Conservation (phyloP, 1,284 basidiomycete species). For the Xerocomus cyaneibrunnescens region DNA sequence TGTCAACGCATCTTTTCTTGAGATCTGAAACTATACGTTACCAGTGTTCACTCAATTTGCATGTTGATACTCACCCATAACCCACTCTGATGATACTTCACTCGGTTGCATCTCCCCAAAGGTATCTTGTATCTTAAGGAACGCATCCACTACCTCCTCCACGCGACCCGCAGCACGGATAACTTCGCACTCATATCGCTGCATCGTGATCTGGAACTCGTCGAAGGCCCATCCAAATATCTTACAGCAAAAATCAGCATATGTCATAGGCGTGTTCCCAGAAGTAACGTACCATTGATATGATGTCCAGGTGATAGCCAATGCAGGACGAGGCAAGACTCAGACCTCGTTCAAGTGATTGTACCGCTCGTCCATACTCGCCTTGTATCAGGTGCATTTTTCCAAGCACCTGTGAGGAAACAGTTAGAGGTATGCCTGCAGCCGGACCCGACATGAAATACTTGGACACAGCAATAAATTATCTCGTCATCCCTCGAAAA, state of each 20-base stretch:
- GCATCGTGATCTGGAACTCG: background rate
- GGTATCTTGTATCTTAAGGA: background rate
- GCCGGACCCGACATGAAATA: background rate
- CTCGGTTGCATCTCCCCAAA: background rate
- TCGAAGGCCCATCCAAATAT: slow-evolving; percentile 9
- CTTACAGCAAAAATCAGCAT: background rate
- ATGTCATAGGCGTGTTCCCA: background rate
- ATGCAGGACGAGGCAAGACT: background rate
- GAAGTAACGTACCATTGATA: background rate
- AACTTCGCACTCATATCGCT: background rate
- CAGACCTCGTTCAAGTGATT: background rate
- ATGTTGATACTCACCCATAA: background rate
- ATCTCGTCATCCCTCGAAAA: background rate
- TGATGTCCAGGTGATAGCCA: background rate
- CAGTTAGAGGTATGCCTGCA: background rate
- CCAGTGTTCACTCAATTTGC: background rate
- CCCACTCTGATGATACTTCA: background rate
- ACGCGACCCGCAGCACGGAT: background rate
- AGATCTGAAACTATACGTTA: background rate
- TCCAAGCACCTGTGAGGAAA: slow-evolving; percentile 2
- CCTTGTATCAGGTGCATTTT: slow-evolving; percentile 2
- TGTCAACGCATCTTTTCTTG: background rate
- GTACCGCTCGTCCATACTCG: background rate
- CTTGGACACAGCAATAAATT: slow-evolving; percentile 2
- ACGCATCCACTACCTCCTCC: background rate